These are phyloP conservation scores for Neurospora sp. DNA, from an alignment of 2,329 filamentous ascomycete species.

Conservation along the genomic window DNA sequence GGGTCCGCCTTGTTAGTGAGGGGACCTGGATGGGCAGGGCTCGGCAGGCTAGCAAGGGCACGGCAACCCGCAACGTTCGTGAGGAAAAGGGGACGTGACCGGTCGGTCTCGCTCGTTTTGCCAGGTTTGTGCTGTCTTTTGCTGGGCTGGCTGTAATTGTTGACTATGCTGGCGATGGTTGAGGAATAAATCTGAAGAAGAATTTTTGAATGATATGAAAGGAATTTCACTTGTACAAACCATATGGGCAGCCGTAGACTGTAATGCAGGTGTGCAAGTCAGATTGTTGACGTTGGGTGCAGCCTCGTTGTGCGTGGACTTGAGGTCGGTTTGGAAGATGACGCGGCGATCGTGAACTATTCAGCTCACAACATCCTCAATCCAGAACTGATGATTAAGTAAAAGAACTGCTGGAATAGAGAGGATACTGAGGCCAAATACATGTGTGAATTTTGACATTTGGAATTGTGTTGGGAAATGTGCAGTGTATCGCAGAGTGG, in stretches of 20 bases:
- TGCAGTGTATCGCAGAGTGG: background rate
- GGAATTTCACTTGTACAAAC: background rate
- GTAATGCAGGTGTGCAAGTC: background rate
- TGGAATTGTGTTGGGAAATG: background rate
- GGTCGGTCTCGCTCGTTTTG: background rate
- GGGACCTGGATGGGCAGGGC: background rate
- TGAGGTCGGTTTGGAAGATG: background rate
- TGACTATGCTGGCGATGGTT: background rate
- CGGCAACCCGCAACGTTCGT: background rate
- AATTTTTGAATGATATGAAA: background rate
- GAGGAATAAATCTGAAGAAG: background rate
- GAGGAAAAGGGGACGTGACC: background rate
- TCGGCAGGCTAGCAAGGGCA: background rate
- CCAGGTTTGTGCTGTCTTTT: background rate
- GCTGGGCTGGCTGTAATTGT: background rate
- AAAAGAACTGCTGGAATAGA: background rate
- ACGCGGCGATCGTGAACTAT: background rate
- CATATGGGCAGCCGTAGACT: background rate
- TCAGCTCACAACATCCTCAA: background rate
- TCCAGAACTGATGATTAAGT: background rate
- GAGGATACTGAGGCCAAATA: background rate
- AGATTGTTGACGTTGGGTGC: background rate
- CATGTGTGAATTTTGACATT: background rate
- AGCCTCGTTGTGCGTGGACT: background rate
- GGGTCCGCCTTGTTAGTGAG: background rate